Evolutionary conservation across 1,139 yeast species (phyloP), one percentile per base, ranked within the genome.

Genomic region (Kurtzmaniella natalensis): DNA sequence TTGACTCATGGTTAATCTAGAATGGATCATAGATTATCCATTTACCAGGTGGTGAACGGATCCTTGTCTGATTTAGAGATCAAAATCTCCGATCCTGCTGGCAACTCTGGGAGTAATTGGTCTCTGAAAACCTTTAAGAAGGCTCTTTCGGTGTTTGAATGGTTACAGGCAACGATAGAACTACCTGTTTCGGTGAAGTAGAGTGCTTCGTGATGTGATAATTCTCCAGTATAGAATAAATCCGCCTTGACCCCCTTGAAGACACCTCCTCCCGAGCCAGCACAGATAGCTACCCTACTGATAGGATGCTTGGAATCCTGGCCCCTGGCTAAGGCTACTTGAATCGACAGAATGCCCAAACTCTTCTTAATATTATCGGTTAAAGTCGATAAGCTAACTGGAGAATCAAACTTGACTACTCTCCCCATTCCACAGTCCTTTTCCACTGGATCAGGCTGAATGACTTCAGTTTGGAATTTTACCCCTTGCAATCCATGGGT

Each of bases 61-160:
- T 81, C 89, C 29, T 48, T 55, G 46, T 81, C 89, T 0, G 58
- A 49, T 31, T 57, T 44, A 45, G 84, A 76, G 20, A 81, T 61
- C 2, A 45, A 39, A n/a, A 81, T 61, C 10, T 60, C 63, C 5
- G 65, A 50, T 6, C 65, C 68, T 7, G 46, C 55, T 0, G 57
- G 51, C 43, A 78, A 72, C 35, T 74, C 78, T 9, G 48, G 43
- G 31, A 58, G 47, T 37, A 87, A 62, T 39, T 71, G 72, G 24
- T 65, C 56, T 43, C 69, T 66, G 58, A 92, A 50, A 2, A 55
- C 62, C 34, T 44, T 41, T 45, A 92, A 63, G 48, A 81, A 92
- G 0, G 95, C 95, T 36, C 98, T 69, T 57, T 94, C 99, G 0
- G 96, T 86, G 51, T 92, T 89, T 15, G 94, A 75, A 50, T 94